Base-by-base conservation (phyloP, 176 grass and related monocot genomes). In the Cocos nucifera region DNA sequence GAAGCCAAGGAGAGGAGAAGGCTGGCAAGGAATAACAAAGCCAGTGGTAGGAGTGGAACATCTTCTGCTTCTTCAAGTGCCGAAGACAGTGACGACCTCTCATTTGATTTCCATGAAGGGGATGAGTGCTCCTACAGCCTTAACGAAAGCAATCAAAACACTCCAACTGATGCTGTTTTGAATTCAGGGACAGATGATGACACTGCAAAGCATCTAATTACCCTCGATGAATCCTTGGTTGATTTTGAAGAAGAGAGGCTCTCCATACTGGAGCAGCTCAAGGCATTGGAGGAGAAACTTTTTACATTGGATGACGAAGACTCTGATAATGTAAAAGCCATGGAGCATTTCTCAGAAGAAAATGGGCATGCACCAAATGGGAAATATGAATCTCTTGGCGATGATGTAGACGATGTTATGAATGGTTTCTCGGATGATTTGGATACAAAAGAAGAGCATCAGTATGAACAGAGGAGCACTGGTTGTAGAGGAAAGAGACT, bases 231-330 rank as follows among this genome's bases (percentile, higher is more conserved):
- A 20, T 79, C 94, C 15, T 64, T 86, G 51, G 79, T 77, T 64
- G 88, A 83, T 63, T 98, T 88, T 77, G 88, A 98, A 67, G 94
- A 83, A 83, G 88, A 98, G 68, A 92, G 82, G 21, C 72, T 83
- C 59, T 98, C 88, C 57, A 83, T 98, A 74, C 22, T 98, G 39
- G 88, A 98, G 64, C 94, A 93, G 44, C 87, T 98, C 51, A 86
- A 86, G 66, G 61, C 57, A 21, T 62, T 98, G 19, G 94, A 98
- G 82, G 88, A 88, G 48, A 89, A 59, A 67, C 85, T 98, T 73
- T 86, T 92, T 50, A 70, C 75, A 50, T 78, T 92, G 4, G 85
- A 92, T 66, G 79, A 92, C 19, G 85, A 87, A 51, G 86, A 87
- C 64, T 70, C 76, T 14, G 74, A 81, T 23, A 69, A 27, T 54